These are phyloP conservation scores for Alloteropsis angusta DNA, from an alignment of 202 grass and related monocot species.

Conservation along the genomic window DNA sequence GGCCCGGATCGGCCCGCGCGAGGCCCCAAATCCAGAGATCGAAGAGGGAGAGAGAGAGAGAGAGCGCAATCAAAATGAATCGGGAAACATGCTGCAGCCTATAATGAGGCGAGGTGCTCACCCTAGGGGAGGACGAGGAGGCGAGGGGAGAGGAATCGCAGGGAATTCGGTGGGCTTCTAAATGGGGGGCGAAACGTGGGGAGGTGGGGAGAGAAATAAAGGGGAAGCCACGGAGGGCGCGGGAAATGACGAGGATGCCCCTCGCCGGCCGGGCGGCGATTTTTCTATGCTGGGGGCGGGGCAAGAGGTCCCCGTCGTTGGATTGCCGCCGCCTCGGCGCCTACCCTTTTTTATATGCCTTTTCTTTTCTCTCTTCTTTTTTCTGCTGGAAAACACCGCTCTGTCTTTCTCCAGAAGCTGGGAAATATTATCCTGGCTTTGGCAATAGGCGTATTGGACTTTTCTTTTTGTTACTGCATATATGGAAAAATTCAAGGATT, in stretches of 20 bases:
- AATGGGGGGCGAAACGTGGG: constrained; percentile 27
- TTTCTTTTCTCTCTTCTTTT: not conserved
- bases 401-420: not conserved
- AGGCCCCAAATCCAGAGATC: not conserved
- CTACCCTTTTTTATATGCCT: no score
- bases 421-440: not conserved
- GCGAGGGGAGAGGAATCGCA: constrained; percentile 48
- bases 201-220: constrained; percentile 25
- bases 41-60: not conserved
- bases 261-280: not conserved
- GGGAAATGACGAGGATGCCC: constrained; percentile 18
- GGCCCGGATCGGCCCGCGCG: not conserved
- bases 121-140: constrained; percentile 39
- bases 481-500: no score
- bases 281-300: not conserved
- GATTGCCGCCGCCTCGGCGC: no score
- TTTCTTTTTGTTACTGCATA: not conserved
- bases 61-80: not conserved
- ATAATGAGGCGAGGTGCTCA: constrained; percentile 9
- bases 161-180: constrained; percentile 37
- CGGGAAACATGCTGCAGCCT: no score
- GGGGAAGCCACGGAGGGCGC: not conserved
- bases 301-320: no score
- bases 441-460: not conserved
- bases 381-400: not conserved